phyloP scores from a whole-genome alignment of 805 yeast species.

The Osmozyma mogii region DNA sequence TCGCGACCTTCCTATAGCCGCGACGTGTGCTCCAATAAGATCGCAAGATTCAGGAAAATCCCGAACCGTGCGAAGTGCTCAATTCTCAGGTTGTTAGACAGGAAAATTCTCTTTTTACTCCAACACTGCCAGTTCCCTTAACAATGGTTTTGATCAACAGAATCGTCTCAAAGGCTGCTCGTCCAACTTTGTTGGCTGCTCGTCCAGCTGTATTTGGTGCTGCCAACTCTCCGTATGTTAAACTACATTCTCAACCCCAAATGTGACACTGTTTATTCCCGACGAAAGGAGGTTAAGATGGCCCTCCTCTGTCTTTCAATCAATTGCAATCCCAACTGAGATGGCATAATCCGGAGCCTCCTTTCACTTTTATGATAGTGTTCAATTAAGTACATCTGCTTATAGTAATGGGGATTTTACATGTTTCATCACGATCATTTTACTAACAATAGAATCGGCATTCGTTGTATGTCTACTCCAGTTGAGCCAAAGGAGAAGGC shows the following conservation, averaged over 20 bases:
- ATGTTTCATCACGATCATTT: not conserved
- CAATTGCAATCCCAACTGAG: too few relatives aligned
- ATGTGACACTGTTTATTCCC: not conserved
- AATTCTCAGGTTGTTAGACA: too few relatives aligned
- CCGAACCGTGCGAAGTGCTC: too few relatives aligned
- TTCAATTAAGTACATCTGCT: not conserved
- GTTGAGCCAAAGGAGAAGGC: constrained; percentile 91
- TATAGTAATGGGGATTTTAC: not conserved
- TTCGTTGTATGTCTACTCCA: constrained; percentile 61
- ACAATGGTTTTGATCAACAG: constrained; percentile 36
- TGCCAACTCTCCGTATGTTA: constrained; percentile 40
- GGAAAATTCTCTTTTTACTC: too few relatives aligned
- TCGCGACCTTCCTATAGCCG: too few relatives aligned
- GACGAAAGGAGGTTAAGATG: not conserved
- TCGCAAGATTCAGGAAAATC: too few relatives aligned
- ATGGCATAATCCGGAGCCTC: not conserved
- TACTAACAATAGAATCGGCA: constrained; percentile 45
- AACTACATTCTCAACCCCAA: not conserved
- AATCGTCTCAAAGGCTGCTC: constrained; percentile 36
- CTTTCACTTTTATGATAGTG: not conserved
- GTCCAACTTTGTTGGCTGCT: constrained; percentile 34
- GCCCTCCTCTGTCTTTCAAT: not conserved
- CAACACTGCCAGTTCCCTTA: too few relatives aligned
- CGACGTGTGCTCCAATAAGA: too few relatives aligned
- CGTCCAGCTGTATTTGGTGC: too few relatives aligned